These are phyloP conservation scores for Histomonas meleagridis DNA, from an alignment of 208 protist species.

Conservation along the genomic window DNA sequence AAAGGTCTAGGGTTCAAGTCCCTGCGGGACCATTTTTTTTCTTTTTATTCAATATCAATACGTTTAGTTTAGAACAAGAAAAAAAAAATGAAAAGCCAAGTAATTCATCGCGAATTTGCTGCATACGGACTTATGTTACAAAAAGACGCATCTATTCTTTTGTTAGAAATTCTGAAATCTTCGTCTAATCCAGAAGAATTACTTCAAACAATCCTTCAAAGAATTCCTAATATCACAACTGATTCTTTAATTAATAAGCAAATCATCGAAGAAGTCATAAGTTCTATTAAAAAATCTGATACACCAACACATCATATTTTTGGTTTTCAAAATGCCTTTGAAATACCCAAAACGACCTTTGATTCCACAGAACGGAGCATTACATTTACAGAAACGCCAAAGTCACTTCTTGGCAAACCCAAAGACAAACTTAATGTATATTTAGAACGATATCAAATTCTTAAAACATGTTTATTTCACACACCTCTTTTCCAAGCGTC, in stretches of 20 bases:
- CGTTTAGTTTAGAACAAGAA: too few relatives aligned
- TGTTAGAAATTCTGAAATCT: background rate
- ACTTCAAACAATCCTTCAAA: background rate
- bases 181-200: background rate
- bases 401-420: background rate
- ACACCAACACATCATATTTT: slow-evolving; percentile 3
- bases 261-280: background rate
- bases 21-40: too few relatives aligned
- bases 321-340: background rate
- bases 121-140: background rate
- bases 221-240: background rate
- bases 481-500: background rate
- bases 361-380: background rate
- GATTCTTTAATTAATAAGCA: background rate
- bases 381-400: background rate
- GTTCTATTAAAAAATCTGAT: background rate
- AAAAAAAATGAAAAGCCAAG: background rate
- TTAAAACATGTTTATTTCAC: background rate
- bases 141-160: background rate
- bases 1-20: background rate
- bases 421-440: background rate
- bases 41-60: too few relatives aligned
- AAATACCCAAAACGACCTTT: background rate
- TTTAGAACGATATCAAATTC: background rate
- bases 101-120: background rate